phyloP scores from a whole-genome alignment of 2,329 filamentous ascomycete species.

The Cladosporium cucumerinum region DNA sequence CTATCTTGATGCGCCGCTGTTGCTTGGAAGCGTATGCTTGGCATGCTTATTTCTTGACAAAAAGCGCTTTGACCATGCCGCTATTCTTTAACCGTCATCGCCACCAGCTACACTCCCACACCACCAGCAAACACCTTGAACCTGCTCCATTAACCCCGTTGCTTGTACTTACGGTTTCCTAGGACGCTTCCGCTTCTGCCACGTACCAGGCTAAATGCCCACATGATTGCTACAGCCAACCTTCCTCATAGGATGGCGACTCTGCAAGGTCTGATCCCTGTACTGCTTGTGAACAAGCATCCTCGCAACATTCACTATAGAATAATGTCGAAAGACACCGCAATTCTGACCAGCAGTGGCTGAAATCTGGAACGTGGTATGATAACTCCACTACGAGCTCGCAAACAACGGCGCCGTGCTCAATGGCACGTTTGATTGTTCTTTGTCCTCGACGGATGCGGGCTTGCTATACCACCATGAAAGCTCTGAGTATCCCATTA shows the following conservation, averaged over 20 bases:
- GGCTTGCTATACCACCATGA: slow-evolving; percentile 2
- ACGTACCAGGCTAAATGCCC: not conserved
- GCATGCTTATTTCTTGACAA: not conserved
- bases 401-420: not conserved
- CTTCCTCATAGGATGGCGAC: not conserved
- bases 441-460: slow-evolving; percentile 15
- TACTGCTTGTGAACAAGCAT: not conserved
- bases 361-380: too few relatives aligned
- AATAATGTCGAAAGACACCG: not conserved
- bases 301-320: not conserved
- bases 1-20: slow-evolving; percentile 5
- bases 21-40: not conserved
- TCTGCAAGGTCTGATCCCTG: not conserved
- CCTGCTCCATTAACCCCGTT: not conserved
- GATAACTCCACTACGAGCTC: not conserved
- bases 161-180: not conserved
- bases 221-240: not conserved
- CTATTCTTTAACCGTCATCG: not conserved
- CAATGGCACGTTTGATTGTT: slow-evolving; percentile 2
- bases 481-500: not conserved
- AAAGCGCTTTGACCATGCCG: not conserved
- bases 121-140: not conserved
- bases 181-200: not conserved
- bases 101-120: not conserved
- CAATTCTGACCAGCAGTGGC: not conserved